Base-by-base conservation (phyloP, 352 stramenopile species). In the Pythium chondricola region DNA sequence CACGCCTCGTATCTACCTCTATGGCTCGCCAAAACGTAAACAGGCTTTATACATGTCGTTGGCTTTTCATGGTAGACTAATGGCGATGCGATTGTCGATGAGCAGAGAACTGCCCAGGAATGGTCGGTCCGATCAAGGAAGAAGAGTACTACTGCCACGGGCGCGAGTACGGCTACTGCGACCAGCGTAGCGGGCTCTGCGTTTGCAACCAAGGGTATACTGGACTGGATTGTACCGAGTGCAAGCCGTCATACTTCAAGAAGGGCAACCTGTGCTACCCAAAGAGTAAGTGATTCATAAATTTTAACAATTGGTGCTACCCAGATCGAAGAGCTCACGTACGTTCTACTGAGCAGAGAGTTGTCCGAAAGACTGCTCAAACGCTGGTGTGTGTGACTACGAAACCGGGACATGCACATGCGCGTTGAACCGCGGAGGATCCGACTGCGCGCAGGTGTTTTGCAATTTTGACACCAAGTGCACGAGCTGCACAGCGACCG, bases 161-260 rank as follows among this genome's bases (percentile, higher is more conserved):
- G 17, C 83, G 87, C 40, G 78, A 95, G 45, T 95, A 94, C 58
- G 94, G 95, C 21, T 97, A 96, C 61, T 98, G 95, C 62, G 95
- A 98, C 65, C 79, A 87, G 26, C 81, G 88, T 35, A 96, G 64
- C 27, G 93, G 95, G 0, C 77, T 91, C 2, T 98, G 95, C 54
- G 92, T 95, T 26, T 98, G 95, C 60, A 97, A 97, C 47, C 64
- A 86, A 32, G 95, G 95, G 2, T 98, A 98, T 67, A 83, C 81
- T 22, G 95, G 95, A 2, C 49, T 94, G 3, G 83, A 92, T 41
- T 98, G 93, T 57, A 84, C 75, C 3, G 43, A 64, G 18, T 98
- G 95, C 56, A 82, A 74, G 41, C 71, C 88, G 1, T 87, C 85
- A 13, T 93, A 97, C 63, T 97, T 93, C 64, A 62, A 71, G 20